These are phyloP conservation scores for Boechera retrofracta DNA, from an alignment of 345 rosid species.

Conservation along the genomic window DNA sequence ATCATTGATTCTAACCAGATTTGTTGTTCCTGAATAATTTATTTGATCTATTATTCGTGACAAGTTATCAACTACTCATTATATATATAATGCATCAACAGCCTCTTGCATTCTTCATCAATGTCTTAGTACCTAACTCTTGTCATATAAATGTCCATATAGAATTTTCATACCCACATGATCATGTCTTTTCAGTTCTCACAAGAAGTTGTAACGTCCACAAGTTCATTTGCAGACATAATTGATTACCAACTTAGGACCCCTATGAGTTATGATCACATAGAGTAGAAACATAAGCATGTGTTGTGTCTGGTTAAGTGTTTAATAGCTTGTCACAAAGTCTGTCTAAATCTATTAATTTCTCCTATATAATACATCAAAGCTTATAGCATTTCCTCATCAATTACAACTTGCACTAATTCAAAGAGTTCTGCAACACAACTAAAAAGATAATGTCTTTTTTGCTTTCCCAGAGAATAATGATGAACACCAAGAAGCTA, in stretches of 20 bases:
- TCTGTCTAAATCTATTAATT: not conserved
- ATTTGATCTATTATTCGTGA: not conserved
- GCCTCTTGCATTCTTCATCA: not conserved
- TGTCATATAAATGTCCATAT: constrained; percentile 3
- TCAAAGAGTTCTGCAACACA: not conserved
- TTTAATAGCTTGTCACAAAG: not conserved
- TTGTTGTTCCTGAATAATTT: not conserved
- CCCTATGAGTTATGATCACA: not conserved
- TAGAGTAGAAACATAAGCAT: constrained; percentile 22
- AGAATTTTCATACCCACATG: not conserved
- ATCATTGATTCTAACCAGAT: not conserved
- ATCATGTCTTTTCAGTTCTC: constrained; percentile 5
- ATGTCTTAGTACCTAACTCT: constrained; percentile 13
- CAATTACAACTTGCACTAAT: constrained; percentile 4
- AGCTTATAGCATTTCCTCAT: constrained; percentile 14
- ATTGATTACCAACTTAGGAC: constrained; percentile 3
- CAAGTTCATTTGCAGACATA: not conserved
- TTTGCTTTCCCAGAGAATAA: not conserved
- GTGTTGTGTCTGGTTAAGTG: constrained; percentile 12
- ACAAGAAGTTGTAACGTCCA: not conserved
- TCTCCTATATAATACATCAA: constrained; percentile 22
- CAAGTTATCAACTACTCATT: not conserved
- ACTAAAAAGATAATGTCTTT: not conserved
- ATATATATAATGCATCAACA: not conserved
- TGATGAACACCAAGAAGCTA: constrained; percentile 26